Conservation (phyloP, 116 monocot species). For the Cymodocea nodosa region DNA sequence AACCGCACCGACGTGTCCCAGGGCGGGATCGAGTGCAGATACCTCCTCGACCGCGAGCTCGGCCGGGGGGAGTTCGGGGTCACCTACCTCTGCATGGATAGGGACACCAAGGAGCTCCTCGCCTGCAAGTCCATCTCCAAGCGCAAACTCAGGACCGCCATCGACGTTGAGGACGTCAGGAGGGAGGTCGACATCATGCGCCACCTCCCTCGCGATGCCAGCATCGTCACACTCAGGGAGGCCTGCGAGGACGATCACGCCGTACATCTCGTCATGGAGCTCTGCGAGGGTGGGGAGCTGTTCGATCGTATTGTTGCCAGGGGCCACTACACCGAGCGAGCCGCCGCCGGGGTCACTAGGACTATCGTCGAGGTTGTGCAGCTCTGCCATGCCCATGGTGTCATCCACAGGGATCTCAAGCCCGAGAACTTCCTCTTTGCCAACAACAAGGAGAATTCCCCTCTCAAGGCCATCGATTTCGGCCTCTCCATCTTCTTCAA, state of each 20-base stretch:
- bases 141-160: conserved; percentile 19
- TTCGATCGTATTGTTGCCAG: conserved; percentile 38
- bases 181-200: conserved; percentile 28
- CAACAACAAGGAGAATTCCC: conserved; percentile 25
- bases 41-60: conserved; percentile 20
- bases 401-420: conserved; percentile 24
- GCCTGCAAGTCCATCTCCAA: conserved; percentile 31
- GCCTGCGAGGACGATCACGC: conserved; percentile 26
- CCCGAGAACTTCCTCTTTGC: conserved; percentile 27
- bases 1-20: conserved; percentile 10
- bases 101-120: conserved; percentile 18
- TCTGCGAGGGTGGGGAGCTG: conserved; percentile 78
- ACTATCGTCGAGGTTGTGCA: conserved; percentile 24
- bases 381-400: conserved; percentile 20
- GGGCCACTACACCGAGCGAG: conserved; percentile 24
- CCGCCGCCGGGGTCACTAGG: conserved; percentile 12
- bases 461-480: conserved; percentile 27
- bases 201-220: conserved; percentile 13
- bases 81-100: conserved; percentile 24
- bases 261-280: conserved; percentile 69
- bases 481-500: conserved; percentile 30
- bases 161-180: conserved; percentile 24
- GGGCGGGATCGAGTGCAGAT: conserved; percentile 16
- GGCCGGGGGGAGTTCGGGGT: conserved; percentile 27
- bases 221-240: conserved; percentile 15